Base-by-base conservation (phyloP, 2,329 filamentous ascomycete species). In the Penicillium crustosum region DNA sequence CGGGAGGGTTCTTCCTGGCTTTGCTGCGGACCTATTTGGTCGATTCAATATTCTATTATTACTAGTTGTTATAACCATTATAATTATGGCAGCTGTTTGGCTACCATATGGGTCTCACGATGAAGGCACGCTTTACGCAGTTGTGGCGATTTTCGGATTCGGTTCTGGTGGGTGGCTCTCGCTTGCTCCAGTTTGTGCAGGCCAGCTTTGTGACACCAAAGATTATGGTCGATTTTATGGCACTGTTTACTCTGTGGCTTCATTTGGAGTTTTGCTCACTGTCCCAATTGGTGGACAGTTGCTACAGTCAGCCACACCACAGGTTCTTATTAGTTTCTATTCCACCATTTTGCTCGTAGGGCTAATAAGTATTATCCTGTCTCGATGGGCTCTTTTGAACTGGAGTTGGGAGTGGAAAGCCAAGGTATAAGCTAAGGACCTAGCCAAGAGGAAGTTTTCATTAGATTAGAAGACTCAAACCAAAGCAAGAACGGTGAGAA, bases 151-250 rank as follows among this genome's bases (percentile, higher is more conserved):
- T 0, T 82, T 80, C 67, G 80, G 80, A 0, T 79, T 82, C n/a
- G 78, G 78, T 0, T 80, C 78, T 2, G 80, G 80, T 0, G 77
- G 77, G 0, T 82, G 78, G 68, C 67, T 82, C n/a, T 78, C 77
- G 0, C 70, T 80, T 2, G 73, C 75, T 6, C 61, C 71, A 44
- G 79, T 80, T 0, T 82, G 80, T 53, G 71, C 81, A 23, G 79
- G 78, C 0, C 77, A 80, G 48, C 72, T 80, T 0, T 81, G 79
- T 55, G 70, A 76, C 5, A 73, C 78, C 0, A 76, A 80, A 57
- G 75, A 81, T 19, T 81, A 81, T 57, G 79, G 79, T 3, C 67
- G 77, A 36, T 81, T 77, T 33, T 79, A 73, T 68, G 79, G 80
- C 0, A 81, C 80, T 0, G 73, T 79, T 56, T 81, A 81, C 59